phyloP scores from a whole-genome alignment of 805 yeast genomes.

The Yamadazyma endophytica region DNA sequence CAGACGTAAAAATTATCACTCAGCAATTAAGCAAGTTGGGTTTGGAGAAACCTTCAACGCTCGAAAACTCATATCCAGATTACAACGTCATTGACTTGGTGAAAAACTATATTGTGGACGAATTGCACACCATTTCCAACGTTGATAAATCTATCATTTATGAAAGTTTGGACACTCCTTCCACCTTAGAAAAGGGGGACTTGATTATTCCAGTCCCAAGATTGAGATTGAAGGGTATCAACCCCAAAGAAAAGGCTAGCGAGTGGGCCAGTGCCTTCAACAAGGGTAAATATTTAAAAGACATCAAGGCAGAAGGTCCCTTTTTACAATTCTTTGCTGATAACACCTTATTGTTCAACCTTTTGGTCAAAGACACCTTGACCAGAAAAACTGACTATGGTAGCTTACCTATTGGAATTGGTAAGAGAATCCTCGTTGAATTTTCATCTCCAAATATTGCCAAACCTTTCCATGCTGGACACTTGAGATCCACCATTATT shows the following conservation, averaged over 20 bases:
- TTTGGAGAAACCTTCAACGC: conserved; percentile 38
- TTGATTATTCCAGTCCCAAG: conserved; percentile 90
- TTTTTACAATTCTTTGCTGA: conserved; percentile 87
- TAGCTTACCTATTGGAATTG: conserved; percentile 64
- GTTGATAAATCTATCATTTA: conserved; percentile 67
- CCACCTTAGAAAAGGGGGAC: conserved; percentile 87
- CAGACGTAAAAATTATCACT: conserved; percentile 25
- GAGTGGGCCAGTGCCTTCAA: conserved; percentile 82
- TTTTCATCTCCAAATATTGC: conserved; percentile 98
- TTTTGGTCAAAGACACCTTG: conserved; percentile 69
- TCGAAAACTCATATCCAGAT: conserved; percentile 66
- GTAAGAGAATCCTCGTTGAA: conserved; percentile 76
- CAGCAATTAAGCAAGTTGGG: conserved; percentile 33
- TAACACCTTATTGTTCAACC: conserved; percentile 58
- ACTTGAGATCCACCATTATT: conserved; percentile 93
- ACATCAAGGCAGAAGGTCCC: conserved; percentile 81
- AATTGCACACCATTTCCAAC: conserved; percentile 67
- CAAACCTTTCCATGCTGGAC: conserved; percentile 99
- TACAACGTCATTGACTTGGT: conserved; percentile 80
- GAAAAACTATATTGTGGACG: conserved; percentile 84
- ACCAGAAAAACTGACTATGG: conserved; percentile 65
- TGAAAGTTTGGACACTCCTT: conserved; percentile 86
- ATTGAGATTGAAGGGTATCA: conserved; percentile 71
- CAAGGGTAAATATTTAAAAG: conserved; percentile 60
- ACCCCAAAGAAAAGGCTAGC: conserved; percentile 64